phyloP scores from a whole-genome alignment of 257 asterid species.

The Henckelia pumila region DNA sequence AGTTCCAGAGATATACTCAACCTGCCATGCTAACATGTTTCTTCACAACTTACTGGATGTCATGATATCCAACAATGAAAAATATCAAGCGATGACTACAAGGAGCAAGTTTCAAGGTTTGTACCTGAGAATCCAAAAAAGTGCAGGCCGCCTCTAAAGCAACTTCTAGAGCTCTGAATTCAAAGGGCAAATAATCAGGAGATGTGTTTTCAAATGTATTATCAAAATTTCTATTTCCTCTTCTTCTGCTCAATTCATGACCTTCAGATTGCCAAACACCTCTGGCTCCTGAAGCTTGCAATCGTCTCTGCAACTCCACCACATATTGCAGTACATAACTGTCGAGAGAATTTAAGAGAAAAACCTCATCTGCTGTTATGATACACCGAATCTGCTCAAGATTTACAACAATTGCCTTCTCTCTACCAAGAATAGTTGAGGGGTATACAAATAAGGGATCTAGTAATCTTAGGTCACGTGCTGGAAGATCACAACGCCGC shows the following conservation, averaged over 20 bases:
- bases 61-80: background rate
- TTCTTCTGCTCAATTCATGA: constrained; percentile 34
- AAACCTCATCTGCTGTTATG: constrained; percentile 59
- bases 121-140: constrained; percentile 61
- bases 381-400: constrained; percentile 73
- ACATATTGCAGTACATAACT: constrained; percentile 57
- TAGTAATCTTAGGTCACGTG: constrained; percentile 60
- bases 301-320: constrained; percentile 57
- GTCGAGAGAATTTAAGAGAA: background rate
- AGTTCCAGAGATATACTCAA: background rate
- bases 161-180: constrained; percentile 70
- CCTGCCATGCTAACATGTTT: background rate
- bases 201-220: constrained; percentile 42
- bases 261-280: constrained; percentile 58
- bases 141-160: constrained; percentile 68
- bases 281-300: constrained; percentile 49
- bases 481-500: constrained; percentile 72
- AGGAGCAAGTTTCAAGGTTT: background rate
- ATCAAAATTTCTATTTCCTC: constrained; percentile 45
- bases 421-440: constrained; percentile 69
- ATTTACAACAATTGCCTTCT: constrained; percentile 69
- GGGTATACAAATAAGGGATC: constrained; percentile 67
- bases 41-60: background rate
- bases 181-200: constrained; percentile 65
- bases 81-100: background rate